These are phyloP conservation scores for Amphicarpaea edgeworthii DNA, from an alignment of 306 rosid species.

Conservation along the genomic window DNA sequence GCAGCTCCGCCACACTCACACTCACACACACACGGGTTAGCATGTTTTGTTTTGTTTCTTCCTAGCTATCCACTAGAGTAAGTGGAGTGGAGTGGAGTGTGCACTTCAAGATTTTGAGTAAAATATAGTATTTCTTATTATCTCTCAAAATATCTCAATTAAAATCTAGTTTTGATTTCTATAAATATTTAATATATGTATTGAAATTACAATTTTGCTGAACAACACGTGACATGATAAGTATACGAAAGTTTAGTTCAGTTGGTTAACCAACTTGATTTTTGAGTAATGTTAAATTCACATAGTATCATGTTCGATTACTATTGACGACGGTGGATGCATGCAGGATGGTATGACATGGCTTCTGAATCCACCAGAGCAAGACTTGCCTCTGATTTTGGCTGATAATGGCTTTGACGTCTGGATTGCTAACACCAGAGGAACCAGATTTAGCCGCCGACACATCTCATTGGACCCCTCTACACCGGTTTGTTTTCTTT, in stretches of 20 bases:
- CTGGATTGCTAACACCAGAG: slow-evolving; percentile 89
- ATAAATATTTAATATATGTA: no score
- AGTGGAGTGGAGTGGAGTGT: not conserved
- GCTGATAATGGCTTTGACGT: slow-evolving; percentile 88
- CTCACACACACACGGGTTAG: no score
- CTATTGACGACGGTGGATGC: slow-evolving; percentile 22
- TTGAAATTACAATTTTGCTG: no score
- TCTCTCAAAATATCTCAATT: no score
- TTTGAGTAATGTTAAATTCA: no score
- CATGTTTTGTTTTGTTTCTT: slow-evolving; percentile 36
- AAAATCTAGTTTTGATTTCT: no score
- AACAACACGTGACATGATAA: no score
- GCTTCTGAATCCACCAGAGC: slow-evolving; percentile 78
- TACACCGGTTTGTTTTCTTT: slow-evolving; percentile 41
- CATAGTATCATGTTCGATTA: no score
- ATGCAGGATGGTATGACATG: slow-evolving; percentile 84
- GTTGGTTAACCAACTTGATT: no score
- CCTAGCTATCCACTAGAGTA: not conserved
- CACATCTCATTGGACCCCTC: slow-evolving; percentile 64
- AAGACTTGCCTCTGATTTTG: slow-evolving; percentile 75
- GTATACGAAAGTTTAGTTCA: no score
- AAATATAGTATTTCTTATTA: no score
- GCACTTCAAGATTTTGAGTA: not conserved
- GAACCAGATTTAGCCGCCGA: slow-evolving; percentile 77
- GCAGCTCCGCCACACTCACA: slow-evolving; percentile 7